Evolutionary conservation across 345 rosid species (phyloP).

Genomic region (Orychophragmus violaceus): DNA sequence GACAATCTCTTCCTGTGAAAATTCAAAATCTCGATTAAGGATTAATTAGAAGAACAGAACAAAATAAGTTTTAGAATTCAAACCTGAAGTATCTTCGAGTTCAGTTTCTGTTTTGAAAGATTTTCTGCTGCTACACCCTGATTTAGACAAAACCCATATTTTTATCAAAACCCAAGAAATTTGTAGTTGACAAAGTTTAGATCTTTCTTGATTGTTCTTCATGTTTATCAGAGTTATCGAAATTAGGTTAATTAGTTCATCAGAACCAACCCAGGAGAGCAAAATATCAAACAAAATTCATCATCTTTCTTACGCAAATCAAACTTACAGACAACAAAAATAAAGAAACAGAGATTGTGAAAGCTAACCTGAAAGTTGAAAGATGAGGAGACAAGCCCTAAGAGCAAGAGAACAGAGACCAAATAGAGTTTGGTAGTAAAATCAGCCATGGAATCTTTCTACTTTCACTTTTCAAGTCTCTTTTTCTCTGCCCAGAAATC

Average conservation of each 20-base stretch:
- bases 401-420: conserved; percentile 27
- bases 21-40: not conserved
- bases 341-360: not conserved
- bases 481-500: not conserved
- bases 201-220: not conserved
- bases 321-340: not conserved
- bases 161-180: too few relatives aligned
- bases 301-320: not conserved
- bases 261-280: not conserved
- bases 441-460: conserved; percentile 20
- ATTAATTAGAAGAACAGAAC: conserved; percentile 3
- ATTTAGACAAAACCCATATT: conserved; percentile 12
- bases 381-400: conserved; percentile 24
- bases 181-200: not conserved
- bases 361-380: conserved; percentile 21
- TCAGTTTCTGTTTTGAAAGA: conserved; percentile 54
- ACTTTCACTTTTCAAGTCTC: not conserved
- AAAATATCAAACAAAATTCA: not conserved
- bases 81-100: conserved; percentile 76
- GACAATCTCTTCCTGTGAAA: conserved; percentile 62
- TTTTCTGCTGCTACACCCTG: conserved; percentile 42
- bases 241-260: not conserved
- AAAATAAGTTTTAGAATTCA: not conserved
- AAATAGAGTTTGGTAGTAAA: conserved; percentile 18
- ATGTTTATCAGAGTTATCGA: not conserved